Evolutionary conservation across 768 basidiomycete species (phyloP).

Genomic region (Dioszegia aurantiaca): DNA sequence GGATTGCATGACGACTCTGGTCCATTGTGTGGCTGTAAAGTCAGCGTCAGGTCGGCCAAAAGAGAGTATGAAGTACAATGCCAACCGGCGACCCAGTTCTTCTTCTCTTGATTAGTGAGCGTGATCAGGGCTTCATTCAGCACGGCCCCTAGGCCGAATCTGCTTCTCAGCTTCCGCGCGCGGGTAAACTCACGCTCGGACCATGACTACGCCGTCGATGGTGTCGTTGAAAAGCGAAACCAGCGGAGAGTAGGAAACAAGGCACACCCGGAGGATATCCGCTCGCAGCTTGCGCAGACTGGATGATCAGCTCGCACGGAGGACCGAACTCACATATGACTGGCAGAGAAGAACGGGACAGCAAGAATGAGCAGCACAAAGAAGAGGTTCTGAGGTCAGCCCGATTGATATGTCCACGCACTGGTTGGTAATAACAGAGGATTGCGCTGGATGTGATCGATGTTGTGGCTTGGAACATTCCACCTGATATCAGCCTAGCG

Average conservation of each 20-base stretch:
- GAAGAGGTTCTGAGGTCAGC: slow-evolving; percentile 19
- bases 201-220: slow-evolving; percentile 40
- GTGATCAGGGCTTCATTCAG: slow-evolving; percentile 22
- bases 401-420: neutral
- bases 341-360: slow-evolving; percentile 32
- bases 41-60: slow-evolving; percentile 7
- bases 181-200: slow-evolving; percentile 34
- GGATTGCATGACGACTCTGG: slow-evolving; percentile 27
- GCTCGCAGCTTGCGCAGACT: slow-evolving; percentile 37
- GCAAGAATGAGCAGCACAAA: slow-evolving; percentile 21
- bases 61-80: slow-evolving; percentile 21
- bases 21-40: slow-evolving; percentile 39
- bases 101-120: slow-evolving; percentile 36
- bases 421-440: slow-evolving; percentile 16
- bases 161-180: slow-evolving; percentile 9
- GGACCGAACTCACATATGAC: slow-evolving; percentile 24
- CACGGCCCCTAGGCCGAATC: slow-evolving; percentile 33
- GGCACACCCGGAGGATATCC: slow-evolving; percentile 34
- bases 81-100: slow-evolving; percentile 27
- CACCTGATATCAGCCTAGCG: slow-evolving; percentile 9
- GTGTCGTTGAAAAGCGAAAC: slow-evolving; percentile 44
- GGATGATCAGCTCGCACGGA: slow-evolving; percentile 12
- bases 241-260: slow-evolving; percentile 31
- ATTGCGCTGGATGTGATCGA: slow-evolving; percentile 15
- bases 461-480: slow-evolving; percentile 16